Conservation (phyloP, 192 early-diverging fungal species). For the Chytriomyces hyalinus region DNA sequence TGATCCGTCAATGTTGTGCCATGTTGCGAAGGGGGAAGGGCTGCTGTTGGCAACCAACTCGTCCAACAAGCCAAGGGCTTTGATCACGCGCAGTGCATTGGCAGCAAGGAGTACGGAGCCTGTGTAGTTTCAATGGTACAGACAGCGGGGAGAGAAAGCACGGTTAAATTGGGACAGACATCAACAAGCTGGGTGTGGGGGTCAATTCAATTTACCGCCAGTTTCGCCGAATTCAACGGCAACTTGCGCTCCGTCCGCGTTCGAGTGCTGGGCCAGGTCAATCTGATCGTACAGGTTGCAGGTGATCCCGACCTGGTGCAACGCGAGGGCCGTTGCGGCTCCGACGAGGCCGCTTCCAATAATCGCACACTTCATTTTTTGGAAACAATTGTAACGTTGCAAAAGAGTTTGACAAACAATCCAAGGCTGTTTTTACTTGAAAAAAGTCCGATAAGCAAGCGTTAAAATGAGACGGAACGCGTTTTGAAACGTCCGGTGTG, state of each 20-base stretch:
- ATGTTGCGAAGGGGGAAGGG: not conserved
- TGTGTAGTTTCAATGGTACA: not conserved
- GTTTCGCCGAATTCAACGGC: constrained; percentile 26
- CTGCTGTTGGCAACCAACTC: not conserved
- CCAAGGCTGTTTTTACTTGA: no score
- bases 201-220: constrained; percentile 14
- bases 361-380: constrained; percentile 20
- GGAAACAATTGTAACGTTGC: no score
- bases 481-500: no score
- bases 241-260: not conserved
- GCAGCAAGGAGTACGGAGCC: not conserved
- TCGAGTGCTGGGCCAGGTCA: constrained; percentile 9
- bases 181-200: no score
- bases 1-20: not conserved
- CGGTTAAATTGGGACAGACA: not conserved
- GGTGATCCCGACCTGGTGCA: not conserved
- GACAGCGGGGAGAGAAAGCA: not conserved
- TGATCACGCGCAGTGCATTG: constrained; percentile 23
- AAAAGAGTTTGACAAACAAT: no score
- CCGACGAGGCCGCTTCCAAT: constrained; percentile 25
- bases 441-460: no score
- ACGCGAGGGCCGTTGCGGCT: constrained; percentile 26
- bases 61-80: constrained; percentile 18
- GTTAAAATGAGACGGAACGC: no score
- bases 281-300: constrained; percentile 25